Evolutionary conservation across 768 basidiomycete genomes (phyloP), one percentile per base, ranked within the genome.

Genomic region (Leccinum imitatum): DNA sequence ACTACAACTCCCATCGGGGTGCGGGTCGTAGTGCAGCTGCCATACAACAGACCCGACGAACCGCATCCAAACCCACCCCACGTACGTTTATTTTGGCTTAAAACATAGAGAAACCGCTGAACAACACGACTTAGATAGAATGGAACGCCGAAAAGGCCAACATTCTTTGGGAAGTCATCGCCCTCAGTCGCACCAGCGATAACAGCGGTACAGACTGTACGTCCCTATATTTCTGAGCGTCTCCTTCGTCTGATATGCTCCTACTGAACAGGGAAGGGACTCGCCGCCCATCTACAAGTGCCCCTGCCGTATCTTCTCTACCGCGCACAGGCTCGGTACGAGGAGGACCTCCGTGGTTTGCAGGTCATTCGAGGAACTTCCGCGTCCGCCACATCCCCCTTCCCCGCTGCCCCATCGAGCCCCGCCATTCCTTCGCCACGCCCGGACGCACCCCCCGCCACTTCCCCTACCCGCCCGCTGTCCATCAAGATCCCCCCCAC

Each of bases 111-210:
- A 50, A n/a, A 39, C 19, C 57, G 31, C 47, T 47, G 48, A 65
- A 59, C 52, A 60, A 59, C 57, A 17, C 27, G 13, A 39, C 54
- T 37, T 67, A 93, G 91, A 87, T 94, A 71, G 87, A 90, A 77
- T 94, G 92, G 92, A 90, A 82, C 47, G 65, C 83, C 8, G 90
- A 93, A 59, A 94, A 93, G 71, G 92, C 93, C 50, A 87, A 87
- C 62, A 84, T 91, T 6, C 77, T 94, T 8, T 94, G 92, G 92
- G 90, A 91, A 72, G 89, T 90, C 48, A 92, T 94, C 62, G 87
- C 91, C 56, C 82, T 84, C 65, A 90, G 90, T 35, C 82, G 90
- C 57, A 82, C 86, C 6, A 84, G 82, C 30, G 89, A 91, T 62
- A 86, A 85, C 56, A 82, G 84, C 17, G 89, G 84, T 44, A 85